Evolutionary conservation across 2,329 filamentous ascomycete species (phyloP), one percentile per base, ranked within the genome.

Genomic region (Scedosporium aurantiacum): DNA sequence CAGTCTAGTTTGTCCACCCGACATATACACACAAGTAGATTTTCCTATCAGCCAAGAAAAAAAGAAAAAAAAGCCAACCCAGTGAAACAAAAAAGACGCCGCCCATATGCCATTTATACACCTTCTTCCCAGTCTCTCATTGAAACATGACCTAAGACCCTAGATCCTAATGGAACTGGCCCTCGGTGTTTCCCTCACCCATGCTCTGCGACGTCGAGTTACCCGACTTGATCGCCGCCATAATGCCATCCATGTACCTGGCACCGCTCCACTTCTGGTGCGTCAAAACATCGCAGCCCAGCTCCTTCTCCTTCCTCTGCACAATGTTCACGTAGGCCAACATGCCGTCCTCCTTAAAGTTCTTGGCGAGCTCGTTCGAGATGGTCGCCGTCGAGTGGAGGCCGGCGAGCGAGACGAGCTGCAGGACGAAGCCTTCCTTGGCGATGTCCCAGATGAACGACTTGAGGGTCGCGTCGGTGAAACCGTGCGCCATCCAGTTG

Each of bases 401-500:
- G 16, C 85, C 85, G 0, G 86, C 85, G 14, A 88, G 77, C 16
- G 83, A 86, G 63, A 88, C 82, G 28, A 88, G 78, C 75, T 88
- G 85, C 67, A 88, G 74, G 8, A 85, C 84, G 70, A 86, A 93
- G 63, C 93, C 93, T 68, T 97, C 89, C 71, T 87, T 85, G 7
- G 92, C 94, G 66, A 99, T 85, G 72, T 97, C 93, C 93, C 93
- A 97, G 68, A 99, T 89, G 73, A 99, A 99, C 5, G 84, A 91
- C 76, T 89, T 91, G 61, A 99, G 81, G 5, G 88, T 87, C 64
- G 85, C 86, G 65, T 91, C 85, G 2, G 83, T 87, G 75, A 97
- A 99, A 32, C 93, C 94, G 71, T 97, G 92, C 10, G 86, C 86
- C 85, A 95, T 94, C 94, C 94, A 99, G 80, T 99, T 97, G 82